Conservation (phyloP, 1,139 yeast genomes). For the Suhomyces kunorum region DNA sequence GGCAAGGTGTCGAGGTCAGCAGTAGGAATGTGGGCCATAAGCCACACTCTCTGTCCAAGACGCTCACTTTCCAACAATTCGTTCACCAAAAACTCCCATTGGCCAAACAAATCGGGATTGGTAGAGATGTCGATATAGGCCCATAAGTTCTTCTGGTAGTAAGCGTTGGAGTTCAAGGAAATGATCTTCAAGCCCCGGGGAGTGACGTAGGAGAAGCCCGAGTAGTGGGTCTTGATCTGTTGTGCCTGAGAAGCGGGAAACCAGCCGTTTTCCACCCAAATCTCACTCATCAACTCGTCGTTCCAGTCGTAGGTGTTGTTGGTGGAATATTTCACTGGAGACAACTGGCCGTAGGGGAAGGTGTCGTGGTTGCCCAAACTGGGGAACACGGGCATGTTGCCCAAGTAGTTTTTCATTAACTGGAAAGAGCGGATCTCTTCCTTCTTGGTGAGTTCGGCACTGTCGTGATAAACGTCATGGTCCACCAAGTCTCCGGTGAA, state of each 20-base stretch:
- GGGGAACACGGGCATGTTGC: conserved; percentile 60
- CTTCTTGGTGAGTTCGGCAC: conserved; percentile 49
- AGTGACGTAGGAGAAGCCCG: conserved; percentile 63
- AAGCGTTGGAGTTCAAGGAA: conserved; percentile 65
- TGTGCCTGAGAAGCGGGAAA: conserved; percentile 27
- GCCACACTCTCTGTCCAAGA: conserved; percentile 65
- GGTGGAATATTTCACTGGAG: conserved; percentile 45
- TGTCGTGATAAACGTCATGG: conserved; percentile 52
- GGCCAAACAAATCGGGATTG: conserved; percentile 65
- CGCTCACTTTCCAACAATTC: conserved; percentile 62
- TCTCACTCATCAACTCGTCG: conserved; percentile 56
- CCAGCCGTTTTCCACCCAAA: conserved; percentile 53
- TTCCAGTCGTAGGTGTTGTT: conserved; percentile 59
- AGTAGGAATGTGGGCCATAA: conserved; percentile 68
- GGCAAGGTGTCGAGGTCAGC: conserved; percentile 59
- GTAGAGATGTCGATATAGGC: conserved; percentile 54
- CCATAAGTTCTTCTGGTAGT: conserved; percentile 66
- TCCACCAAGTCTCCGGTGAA: conserved; percentile 75
- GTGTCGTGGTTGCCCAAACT: conserved; percentile 74
- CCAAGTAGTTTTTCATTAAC: conserved; percentile 56
- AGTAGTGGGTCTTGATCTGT: conserved; percentile 47
- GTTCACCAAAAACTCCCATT: conserved; percentile 58
- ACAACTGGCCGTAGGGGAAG: conserved; percentile 70
- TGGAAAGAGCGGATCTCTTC: conserved; percentile 55
- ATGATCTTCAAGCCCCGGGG: conserved; percentile 60